Base-by-base conservation (phyloP, 1,139 yeast species). In the Hyphopichia khmerensis region DNA sequence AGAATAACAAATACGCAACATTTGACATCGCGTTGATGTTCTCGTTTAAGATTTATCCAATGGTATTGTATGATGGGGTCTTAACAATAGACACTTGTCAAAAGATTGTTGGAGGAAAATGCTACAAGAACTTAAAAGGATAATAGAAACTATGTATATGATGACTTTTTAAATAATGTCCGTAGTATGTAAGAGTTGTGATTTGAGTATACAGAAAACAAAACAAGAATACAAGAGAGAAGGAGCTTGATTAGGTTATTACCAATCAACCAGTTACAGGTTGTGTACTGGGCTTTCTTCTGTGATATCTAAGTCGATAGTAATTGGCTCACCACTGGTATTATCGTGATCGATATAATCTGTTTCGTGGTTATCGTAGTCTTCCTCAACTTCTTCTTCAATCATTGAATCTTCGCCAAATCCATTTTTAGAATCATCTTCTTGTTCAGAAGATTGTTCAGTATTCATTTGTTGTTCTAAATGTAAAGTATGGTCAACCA, bases 401-500 rank as follows among this genome's bases (percentile, higher is more conserved):
- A 50, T 44, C 41, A 44, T 43, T 13, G 40, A 33, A 24, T 46
- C 50, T 18, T 44, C 47, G 2, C 38, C 33, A 26, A 13, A 27
- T 23, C 18, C 41, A 34, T 31, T 44, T 48, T 16, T 55, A 48
- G 31, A n/a, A 11, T 33, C 36, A 23, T 46, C 52, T 8, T 48
- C 46, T 27, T 48, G 48, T 13, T 48, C 52, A 29, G 42, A 43
- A n/a, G 43, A 26, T 44, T 49, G 40, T 32, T 44, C 45, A 23
- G 46, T 50, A 33, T 52, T 56, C 50, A 56, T 51, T 43, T 67
- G 73, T 51, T 82, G 89, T 54, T 86, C 91, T 49, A 86, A 64
- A 61, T 84, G 88, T 51, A 86, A 69, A 7, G 93, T 84, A 55
- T 91, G 97, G 62, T 93, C 95, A 44, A 93, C 96, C 63, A 93